Evolutionary conservation across 2,329 filamentous ascomycete species (phyloP), one percentile per base, ranked within the genome.

Genomic region (Ophiocordyceps camponoti-saundersi): DNA sequence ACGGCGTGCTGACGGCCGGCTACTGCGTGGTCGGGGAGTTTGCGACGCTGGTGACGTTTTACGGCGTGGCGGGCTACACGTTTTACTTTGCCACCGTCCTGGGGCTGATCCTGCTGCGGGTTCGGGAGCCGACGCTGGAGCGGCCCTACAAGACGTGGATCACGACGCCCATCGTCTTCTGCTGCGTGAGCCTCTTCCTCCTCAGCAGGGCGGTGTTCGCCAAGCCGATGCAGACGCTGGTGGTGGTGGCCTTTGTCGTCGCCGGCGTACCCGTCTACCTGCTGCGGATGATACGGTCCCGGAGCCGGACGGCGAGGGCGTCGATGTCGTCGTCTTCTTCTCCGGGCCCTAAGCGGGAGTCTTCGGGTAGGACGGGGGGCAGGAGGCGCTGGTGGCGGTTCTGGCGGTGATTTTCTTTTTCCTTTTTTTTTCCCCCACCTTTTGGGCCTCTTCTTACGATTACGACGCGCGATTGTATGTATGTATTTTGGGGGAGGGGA

Each of bases 11-110:
- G 21, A 94, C 87, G 1, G 66, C 75, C 3, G 67, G 74, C 1
- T 98, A 96, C 66, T 80, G 95, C 51, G 58, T 84, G 2, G 79
- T 94, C 6, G 92, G 92, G 63, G 87, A 95, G 61, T 96, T 98
- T 60, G 73, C 79, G 46, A 95, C 90, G 0, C 75, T 98, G 2
- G 75, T 96, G 48, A 96, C 92, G 0, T 98, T 98, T 61, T 96
- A 96, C 65, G 92, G 92, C 48, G 92, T 98, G 13, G 92, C 92
- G 0, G 89, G 89, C 15, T 98, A 98, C 62, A 86, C 86, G 0
- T 98, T 98, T 61, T 98, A 98, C 67, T 98, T 98, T 63, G 68
- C 94, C 48, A 93, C 90, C 0, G 92, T 98, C 0, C 75, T 98
- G 0, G 92, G 92, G 0, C 72, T 98, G 44, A 95, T 98, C 51